Percentiles rank a stretch among this genome's conserved stretches.
These are phyloP conservation scores for Neonectria neomacrospora DNA, from an alignment of 2,329 filamentous ascomycete genomes.

Conservation along the genomic window DNA sequence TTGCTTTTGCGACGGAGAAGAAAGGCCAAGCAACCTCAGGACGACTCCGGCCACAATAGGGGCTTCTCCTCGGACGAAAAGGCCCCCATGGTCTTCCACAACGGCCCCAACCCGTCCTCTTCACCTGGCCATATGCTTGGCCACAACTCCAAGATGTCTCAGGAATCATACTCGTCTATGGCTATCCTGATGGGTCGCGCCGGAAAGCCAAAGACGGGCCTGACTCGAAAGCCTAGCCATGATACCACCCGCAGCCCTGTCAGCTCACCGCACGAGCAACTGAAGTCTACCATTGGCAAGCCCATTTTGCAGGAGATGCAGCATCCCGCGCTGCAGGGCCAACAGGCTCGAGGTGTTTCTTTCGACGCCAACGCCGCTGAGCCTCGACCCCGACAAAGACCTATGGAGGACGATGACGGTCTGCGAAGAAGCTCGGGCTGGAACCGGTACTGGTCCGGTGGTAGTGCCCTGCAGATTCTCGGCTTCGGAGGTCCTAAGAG, in stretches of 20 bases:
- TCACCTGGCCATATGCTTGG: conserved; percentile 57
- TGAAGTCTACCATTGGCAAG: conserved; percentile 71
- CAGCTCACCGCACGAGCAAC: conserved; percentile 69
- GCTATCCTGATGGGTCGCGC: conserved; percentile 74
- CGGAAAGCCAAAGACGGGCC: conserved; percentile 56
- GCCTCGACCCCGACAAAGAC: conserved; percentile 52
- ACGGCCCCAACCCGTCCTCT: conserved; percentile 52
- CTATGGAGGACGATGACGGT: conserved; percentile 52
- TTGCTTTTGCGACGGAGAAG: conserved; percentile 65
- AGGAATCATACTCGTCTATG: conserved; percentile 70
- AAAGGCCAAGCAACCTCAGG: conserved; percentile 58
- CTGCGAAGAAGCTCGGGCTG: conserved; percentile 75
- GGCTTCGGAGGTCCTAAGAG: conserved; percentile 65
- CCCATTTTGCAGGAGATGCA: conserved; percentile 62
- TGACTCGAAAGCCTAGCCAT: conserved; percentile 66
- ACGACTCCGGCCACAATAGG: conserved; percentile 56
- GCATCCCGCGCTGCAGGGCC: conserved; percentile 48
- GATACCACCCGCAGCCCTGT: conserved; percentile 61
- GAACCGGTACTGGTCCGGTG: conserved; percentile 82
- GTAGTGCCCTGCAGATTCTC: conserved; percentile 74
- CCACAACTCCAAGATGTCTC: conserved; percentile 64
- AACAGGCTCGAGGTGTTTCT: conserved; percentile 56
- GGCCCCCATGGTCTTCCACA: conserved; percentile 60
- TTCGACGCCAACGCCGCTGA: conserved; percentile 50
- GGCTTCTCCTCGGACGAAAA: conserved; percentile 67